Evolutionary conservation across 495 filamentous ascomycete species (phyloP).

Genomic region (Aspergillus mulundensis): DNA sequence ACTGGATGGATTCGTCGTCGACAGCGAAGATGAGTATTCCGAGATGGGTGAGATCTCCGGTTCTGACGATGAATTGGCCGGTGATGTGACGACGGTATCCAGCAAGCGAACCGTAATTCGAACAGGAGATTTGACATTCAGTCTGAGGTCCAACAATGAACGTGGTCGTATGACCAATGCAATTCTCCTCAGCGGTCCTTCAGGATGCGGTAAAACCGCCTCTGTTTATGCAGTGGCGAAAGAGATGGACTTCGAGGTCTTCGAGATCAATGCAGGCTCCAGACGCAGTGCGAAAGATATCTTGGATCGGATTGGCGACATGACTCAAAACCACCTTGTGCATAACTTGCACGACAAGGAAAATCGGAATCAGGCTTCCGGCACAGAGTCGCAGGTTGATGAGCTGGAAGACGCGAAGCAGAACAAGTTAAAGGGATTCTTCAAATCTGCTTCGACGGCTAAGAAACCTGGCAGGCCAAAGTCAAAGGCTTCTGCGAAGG

Average conservation of each 20-base stretch:
- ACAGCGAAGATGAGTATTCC: constrained; percentile 73
- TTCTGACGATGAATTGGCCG: constrained; percentile 51
- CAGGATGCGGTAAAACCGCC: constrained; percentile 91
- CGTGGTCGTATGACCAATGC: constrained; percentile 52
- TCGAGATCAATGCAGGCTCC: constrained; percentile 84
- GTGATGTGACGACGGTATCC: constrained; percentile 33
- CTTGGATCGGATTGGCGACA: constrained; percentile 87
- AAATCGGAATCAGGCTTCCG: constrained; percentile 21
- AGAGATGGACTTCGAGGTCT: constrained; percentile 90
- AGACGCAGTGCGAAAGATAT: constrained; percentile 87
- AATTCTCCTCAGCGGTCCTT: constrained; percentile 82
- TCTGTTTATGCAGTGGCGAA: constrained; percentile 92
- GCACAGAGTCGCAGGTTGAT: constrained; percentile 11
- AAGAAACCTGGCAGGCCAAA: constrained; percentile 23
- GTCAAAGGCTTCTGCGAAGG: constrained; percentile 13
- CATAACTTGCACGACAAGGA: constrained; percentile 41
- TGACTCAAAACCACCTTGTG: constrained; percentile 93
- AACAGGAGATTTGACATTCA: constrained; percentile 43
- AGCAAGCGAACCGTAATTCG: constrained; percentile 63
- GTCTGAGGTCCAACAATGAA: constrained; percentile 28
- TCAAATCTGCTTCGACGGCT: constrained; percentile 49
- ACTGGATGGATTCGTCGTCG: constrained; percentile 81
- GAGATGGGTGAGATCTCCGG: constrained; percentile 73
- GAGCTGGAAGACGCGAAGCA: constrained; percentile 60
- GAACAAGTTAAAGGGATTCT: constrained; percentile 76